Evolutionary conservation across 441 rosid species (phyloP), one percentile per base, ranked within the genome.

Genomic region (Gossypium armourianum): DNA sequence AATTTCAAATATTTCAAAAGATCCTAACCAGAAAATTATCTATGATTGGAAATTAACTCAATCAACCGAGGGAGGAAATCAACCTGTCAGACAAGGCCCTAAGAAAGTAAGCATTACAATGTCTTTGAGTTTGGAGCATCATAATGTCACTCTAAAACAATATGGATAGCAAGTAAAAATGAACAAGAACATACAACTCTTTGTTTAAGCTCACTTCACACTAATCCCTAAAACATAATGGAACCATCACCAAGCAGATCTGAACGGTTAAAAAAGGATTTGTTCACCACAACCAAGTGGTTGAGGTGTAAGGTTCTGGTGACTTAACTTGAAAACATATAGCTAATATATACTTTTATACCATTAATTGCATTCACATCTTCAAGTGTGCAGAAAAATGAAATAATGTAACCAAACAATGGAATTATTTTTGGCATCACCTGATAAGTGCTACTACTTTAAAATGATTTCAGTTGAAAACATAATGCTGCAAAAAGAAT

Each of bases 1-100:
- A 63, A 63, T 62, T 62, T 62, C 68, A 20, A 19, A 63, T 40
- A 40, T 62, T 62, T 62, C 17, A 20, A 63, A 43, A 63, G 53
- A 19, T 43, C 32, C 55, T 63, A 63, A 20, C 68, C 24, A 40
- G 68, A 53, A 63, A 19, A 43, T n/a, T 20, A 21, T 45, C 54
- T 64, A 45, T 24, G 32, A 24, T 23, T 43, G 55, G 69, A 63
- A 64, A 47, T 45, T 45, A 23, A 64, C 56, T 64, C n/a, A 43
- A 63, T 20, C 50, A 40, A 43, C 13, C 68, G 24, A 45, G 19
- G 19, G n/a, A 64, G 68, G 68, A 63, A 63, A 43, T 19, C 68
- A 45, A 64, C 56, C 53, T 5, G 55, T 64, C 55, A 45, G 55
- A 64, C 56, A 64, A 45, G 54, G n/a, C 56, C 56, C 21, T 13